These are phyloP conservation scores for Biscutella laevigata DNA, from an alignment of 441 rosid species.

Conservation along the genomic window DNA sequence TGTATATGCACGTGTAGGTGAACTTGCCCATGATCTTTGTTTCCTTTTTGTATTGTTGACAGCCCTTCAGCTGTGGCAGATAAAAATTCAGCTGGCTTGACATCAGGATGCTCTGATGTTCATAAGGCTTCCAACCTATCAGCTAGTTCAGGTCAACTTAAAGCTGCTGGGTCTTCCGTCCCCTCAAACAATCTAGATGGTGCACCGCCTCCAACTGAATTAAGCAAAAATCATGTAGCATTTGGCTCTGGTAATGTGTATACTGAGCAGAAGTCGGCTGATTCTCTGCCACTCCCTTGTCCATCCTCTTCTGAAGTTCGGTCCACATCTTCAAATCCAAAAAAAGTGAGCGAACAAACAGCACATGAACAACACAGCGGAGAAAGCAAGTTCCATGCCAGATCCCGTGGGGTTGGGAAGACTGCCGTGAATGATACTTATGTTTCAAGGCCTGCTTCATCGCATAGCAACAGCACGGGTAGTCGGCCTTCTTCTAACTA, in stretches of 20 bases:
- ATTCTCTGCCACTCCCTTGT: slow-evolving; percentile 29
- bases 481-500: slow-evolving; percentile 77
- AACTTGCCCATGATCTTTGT: slow-evolving; percentile 6
- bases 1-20: too few species aligned
- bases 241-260: slow-evolving; percentile 33
- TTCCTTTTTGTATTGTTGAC: slow-evolving; percentile 21
- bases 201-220: slow-evolving; percentile 28
- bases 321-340: slow-evolving; percentile 57
- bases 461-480: slow-evolving; percentile 45
- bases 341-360: slow-evolving; percentile 39
- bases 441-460: slow-evolving; percentile 40
- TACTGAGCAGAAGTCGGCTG: slow-evolving; percentile 33
- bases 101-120: slow-evolving; percentile 35
- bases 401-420: slow-evolving; percentile 53
- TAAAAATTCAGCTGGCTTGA: slow-evolving; percentile 40
- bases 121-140: slow-evolving; percentile 25
- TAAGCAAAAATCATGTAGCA: slow-evolving; percentile 30
- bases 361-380: slow-evolving; percentile 36
- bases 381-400: slow-evolving; percentile 40
- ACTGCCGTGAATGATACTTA: slow-evolving; percentile 40
- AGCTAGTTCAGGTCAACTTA: slow-evolving; percentile 33
- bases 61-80: slow-evolving; percentile 39
- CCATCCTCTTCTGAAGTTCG: slow-evolving; percentile 54
- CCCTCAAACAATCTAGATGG: slow-evolving; percentile 28
- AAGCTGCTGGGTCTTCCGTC: slow-evolving; percentile 31